Evolutionary conservation across 2,329 filamentous ascomycete species (phyloP), one percentile per base, ranked within the genome.

Genomic region (Talaromyces pinophilus): DNA sequence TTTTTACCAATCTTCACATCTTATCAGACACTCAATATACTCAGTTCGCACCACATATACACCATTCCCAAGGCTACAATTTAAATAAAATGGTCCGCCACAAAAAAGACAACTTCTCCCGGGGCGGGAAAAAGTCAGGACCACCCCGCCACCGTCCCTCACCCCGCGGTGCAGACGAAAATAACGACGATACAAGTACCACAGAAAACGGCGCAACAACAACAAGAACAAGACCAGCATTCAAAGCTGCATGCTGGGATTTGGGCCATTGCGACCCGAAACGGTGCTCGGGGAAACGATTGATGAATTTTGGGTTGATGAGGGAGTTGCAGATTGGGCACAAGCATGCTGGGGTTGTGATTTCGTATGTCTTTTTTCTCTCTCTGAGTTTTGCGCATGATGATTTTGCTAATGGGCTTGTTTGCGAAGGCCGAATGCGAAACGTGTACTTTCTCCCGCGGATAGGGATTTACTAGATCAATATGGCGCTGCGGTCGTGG

Each of bases 231-330:
- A 77, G 77, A 61, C 81, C 80, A 44, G 76, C 81, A 25, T 97
- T 93, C 86, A 96, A 96, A 81, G 94, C 95, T 59, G 95, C 94
- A 67, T 97, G 94, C 78, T 99, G 95, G 95, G 95, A 99, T 75
- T 85, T 99, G 40, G 94, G 93, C 69, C 95, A 99, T 82, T 99
- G 95, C 83, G 95, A 99, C 75, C 92, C 94, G 8, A 98, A 97
- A 79, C 86, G 94, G 72, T 99, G 95, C 81, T 97, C 93, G 0
- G 95, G 95, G 38, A 99, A 99, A 82, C 89, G 92, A 69, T 86
- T 99, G 40, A 97, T 99, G 86, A 89, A 90, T 70, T 86, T 96
- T 64, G 94, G 94, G 2, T 83, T 97, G 74, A 97, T 99, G 92
- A 90, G 95, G 71, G 92, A 96, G 74, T 85, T 99, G 63, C 88